A percentile compares a stretch with the other conserved stretches of the same genome.
Evolutionary conservation across 2,329 filamentous ascomycete species (phyloP).

Genomic region (Colletotrichum magnum): DNA sequence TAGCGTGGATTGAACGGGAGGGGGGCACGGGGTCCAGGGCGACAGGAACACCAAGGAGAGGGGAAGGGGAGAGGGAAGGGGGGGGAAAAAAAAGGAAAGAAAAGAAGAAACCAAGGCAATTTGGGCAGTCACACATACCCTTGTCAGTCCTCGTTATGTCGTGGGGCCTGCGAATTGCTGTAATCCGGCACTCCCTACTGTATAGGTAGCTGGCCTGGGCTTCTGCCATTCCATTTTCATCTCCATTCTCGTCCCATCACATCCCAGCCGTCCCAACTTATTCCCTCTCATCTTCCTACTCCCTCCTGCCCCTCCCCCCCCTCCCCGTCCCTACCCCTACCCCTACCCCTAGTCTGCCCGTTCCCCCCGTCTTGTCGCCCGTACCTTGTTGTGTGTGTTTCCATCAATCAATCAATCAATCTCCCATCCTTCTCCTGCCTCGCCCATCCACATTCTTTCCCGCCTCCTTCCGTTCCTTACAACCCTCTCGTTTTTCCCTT

Average conservation of each 20-base stretch:
- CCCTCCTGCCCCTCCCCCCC: slow-evolving; percentile 26
- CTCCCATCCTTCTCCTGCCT: slow-evolving; percentile 41
- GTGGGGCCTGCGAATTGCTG: slow-evolving; percentile 1
- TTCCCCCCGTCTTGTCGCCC: slow-evolving; percentile 25
- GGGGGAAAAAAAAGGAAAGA: neutral
- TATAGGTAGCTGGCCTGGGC: neutral
- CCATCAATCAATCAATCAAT: slow-evolving; percentile 44
- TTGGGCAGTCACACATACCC: neutral
- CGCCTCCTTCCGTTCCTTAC: slow-evolving; percentile 42
- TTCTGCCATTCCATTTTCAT: slow-evolving; percentile 35
- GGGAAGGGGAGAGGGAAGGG: neutral
- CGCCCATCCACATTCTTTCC: slow-evolving; percentile 42
- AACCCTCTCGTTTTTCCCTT: slow-evolving; percentile 41
- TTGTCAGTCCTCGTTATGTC: neutral
- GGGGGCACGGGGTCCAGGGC: too few relatives aligned
- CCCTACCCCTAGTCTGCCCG: slow-evolving; percentile 8
- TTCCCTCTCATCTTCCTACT: slow-evolving; percentile 16
- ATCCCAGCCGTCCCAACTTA: slow-evolving; percentile 33
- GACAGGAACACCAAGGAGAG: neutral
- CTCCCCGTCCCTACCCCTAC: slow-evolving; percentile 19
- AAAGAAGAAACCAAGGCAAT: neutral
- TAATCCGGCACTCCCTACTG: too few relatives aligned
- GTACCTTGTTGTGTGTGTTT: slow-evolving; percentile 42
- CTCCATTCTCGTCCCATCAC: slow-evolving; percentile 20
- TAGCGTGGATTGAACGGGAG: too few relatives aligned